These are phyloP conservation scores for Amphicarpaea edgeworthii DNA, from an alignment of 306 rosid species.

Conservation along the genomic window DNA sequence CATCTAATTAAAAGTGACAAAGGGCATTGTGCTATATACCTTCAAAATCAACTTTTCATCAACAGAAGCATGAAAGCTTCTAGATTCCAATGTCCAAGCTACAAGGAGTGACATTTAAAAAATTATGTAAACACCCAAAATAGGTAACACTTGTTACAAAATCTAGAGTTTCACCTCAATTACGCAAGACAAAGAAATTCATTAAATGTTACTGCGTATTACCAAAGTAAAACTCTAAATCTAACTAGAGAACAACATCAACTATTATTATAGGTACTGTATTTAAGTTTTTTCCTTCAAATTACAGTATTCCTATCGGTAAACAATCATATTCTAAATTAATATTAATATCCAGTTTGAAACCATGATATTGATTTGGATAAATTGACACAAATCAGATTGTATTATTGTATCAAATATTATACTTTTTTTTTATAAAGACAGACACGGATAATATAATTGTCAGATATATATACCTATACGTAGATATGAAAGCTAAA, in stretches of 20 bases:
- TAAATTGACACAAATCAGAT: slow-evolving; percentile 2
- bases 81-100: slow-evolving; percentile 44
- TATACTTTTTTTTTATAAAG: not conserved
- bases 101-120: slow-evolving; percentile 47
- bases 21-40: slow-evolving; percentile 34
- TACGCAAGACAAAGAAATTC: too few relatives aligned
- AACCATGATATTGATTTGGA: not conserved
- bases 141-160: not conserved
- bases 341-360: slow-evolving; percentile 4
- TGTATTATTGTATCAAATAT: not conserved
- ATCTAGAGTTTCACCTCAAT: too few relatives aligned
- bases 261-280: too few relatives aligned
- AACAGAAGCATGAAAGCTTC: slow-evolving; percentile 29
- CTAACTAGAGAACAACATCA: too few relatives aligned
- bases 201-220: too few relatives aligned
- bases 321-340: not conserved
- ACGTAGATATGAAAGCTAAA: not conserved
- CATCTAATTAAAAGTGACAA: slow-evolving; percentile 18
- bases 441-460: not conserved
- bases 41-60: slow-evolving; percentile 47
- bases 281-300: too few relatives aligned
- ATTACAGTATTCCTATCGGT: not conserved
- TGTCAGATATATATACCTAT: not conserved
- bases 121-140: slow-evolving; percentile 20
- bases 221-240: too few relatives aligned